A percentile compares a stretch with the other conserved stretches of the same genome.
These are phyloP conservation scores for Rutstroemia sp. DNA, from an alignment of 2,329 filamentous ascomycete genomes.

Conservation along the genomic window DNA sequence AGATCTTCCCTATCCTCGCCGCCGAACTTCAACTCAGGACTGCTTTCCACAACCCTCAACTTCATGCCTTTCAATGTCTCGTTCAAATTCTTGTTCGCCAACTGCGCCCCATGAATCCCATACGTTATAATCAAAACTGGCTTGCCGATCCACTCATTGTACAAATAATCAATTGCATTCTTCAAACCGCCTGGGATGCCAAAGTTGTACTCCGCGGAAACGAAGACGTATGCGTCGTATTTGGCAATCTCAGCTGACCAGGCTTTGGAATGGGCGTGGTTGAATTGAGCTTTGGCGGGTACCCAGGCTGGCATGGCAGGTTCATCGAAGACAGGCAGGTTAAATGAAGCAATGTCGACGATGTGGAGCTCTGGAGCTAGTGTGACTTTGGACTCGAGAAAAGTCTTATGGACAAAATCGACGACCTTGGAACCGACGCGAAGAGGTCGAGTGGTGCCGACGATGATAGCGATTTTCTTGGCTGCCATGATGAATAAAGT, in stretches of 20 bases:
- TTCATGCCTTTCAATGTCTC: slow-evolving; percentile 26
- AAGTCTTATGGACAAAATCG: slow-evolving; percentile 1
- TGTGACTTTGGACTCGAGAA: slow-evolving; percentile 10
- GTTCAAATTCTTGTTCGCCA: slow-evolving; percentile 26
- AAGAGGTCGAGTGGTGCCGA: slow-evolving; percentile 8
- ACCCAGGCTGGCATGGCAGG: slow-evolving; percentile 31
- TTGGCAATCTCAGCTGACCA: slow-evolving; percentile 38
- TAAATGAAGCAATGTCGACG: slow-evolving; percentile 31
- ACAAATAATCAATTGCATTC: slow-evolving; percentile 55
- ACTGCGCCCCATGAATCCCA: slow-evolving; percentile 37
- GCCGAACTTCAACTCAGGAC: slow-evolving; percentile 26
- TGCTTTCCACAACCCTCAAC: slow-evolving; percentile 26
- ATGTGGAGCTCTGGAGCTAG: slow-evolving; percentile 28
- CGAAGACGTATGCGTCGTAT: slow-evolving; percentile 41
- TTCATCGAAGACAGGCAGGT: slow-evolving; percentile 13
- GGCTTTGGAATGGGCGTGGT: slow-evolving; percentile 29
- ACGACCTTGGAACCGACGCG: slow-evolving; percentile 7
- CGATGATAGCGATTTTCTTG: slow-evolving; percentile 11
- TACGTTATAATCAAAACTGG: slow-evolving; percentile 46
- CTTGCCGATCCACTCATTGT: slow-evolving; percentile 50
- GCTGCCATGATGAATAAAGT: not conserved
- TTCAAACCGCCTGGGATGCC: slow-evolving; percentile 46
- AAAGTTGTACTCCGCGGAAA: slow-evolving; percentile 49
- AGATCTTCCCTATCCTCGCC: slow-evolving; percentile 5
- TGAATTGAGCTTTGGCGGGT: slow-evolving; percentile 27